Base-by-base conservation (phyloP, 139 green algal genomes). In the Protoeuglena noctilucae region DNA sequence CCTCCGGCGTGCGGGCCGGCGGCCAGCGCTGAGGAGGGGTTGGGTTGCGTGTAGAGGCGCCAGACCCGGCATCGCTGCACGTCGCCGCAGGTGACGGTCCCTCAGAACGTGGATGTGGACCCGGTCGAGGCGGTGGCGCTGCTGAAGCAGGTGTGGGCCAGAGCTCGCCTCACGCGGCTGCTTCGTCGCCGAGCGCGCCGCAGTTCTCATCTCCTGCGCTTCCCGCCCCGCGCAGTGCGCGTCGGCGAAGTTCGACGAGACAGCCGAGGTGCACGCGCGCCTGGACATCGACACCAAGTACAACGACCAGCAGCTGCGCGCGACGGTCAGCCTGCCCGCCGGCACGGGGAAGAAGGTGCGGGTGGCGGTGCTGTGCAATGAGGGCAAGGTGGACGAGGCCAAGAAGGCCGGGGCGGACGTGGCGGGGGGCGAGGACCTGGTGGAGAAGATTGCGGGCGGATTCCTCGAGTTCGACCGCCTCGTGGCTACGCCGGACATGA, bases 391-490 rank as follows among this genome's bases (percentile, higher is more conserved):
- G 34, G 67, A 70, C 9, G 58, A 69, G 14, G 92, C 92, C 12
- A 88, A 86, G 56, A 74, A 80, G 4, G 84, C 87, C 19, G 91
- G 91, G 17, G 89, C 92, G 27, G 92, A 96, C 58, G 74, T 82
- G 43, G 83, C 80, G 28, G 92, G 92, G 24, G 74, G 45, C 4
- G 92, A 97, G 48, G 89, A 94, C 48, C 74, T 99, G 48, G 87
- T 99, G 26, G 84, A 94, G 48, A 71, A 86, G 63, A 99, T 99
- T 55, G 71, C 64, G 27, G 81, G 77, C 22, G 92, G 92, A 45
- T 93, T 95, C 70, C 77, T 99, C 72, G 92, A 97, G 52, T 99
- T 99, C 58, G 89, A 99, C 73, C 95, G 96, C 77, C 82, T 98
- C 28, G 80, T 99, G 40, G 89, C 88, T 39, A 98, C 92, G 0